Evolutionary conservation across 2,329 filamentous ascomycete genomes (phyloP), one percentile per base, ranked within the genome.

Genomic region (Diaporthe sp.): DNA sequence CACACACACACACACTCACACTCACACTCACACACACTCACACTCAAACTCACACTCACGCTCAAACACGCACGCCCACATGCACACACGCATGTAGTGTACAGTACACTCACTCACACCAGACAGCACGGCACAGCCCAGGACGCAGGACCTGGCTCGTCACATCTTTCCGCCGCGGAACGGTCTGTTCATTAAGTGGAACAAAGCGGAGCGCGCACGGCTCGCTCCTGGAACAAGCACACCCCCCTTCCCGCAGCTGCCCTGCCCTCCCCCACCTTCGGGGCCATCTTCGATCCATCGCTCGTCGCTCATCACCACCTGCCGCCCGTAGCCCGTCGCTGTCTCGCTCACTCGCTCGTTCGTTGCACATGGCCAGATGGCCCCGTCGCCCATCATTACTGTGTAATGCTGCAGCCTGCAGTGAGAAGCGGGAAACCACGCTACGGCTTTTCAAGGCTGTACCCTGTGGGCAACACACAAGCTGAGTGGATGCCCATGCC

Each of bases 271-370:
- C 55, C 69, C 53, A 71, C 53, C 59, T 22, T 42, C 37, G 70
- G 59, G 70, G 56, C 59, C 70, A 63, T 56, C 55, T 71, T 71
- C 56, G 70, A 71, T 71, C 56, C 72, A 73, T 72, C 69, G 56
- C 73, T 58, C 58, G 65, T 59, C 73, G 63, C 70, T 72, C 66
- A 50, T 58, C 39, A 32, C 39, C 56, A 44, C 42, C 47, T 35
- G 19, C 47, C 30, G 22, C 63, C 63, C 22, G 44, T 37, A 15
- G 63, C 63, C 32, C 63, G 32, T 66, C 44, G 13, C 37, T 42
- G 58, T 37, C 58, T 44, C 58, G 58, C 58, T 59, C 35, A 37
- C 58, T 61, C 37, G 25, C 30, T 61, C 25, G 35, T 44, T 47
- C 8, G 37, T 58, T 58, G 59, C 59, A 63, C 59, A 63, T 63